phyloP scores from a whole-genome alignment of 345 rosid species.

The Ailanthus altissimus region DNA sequence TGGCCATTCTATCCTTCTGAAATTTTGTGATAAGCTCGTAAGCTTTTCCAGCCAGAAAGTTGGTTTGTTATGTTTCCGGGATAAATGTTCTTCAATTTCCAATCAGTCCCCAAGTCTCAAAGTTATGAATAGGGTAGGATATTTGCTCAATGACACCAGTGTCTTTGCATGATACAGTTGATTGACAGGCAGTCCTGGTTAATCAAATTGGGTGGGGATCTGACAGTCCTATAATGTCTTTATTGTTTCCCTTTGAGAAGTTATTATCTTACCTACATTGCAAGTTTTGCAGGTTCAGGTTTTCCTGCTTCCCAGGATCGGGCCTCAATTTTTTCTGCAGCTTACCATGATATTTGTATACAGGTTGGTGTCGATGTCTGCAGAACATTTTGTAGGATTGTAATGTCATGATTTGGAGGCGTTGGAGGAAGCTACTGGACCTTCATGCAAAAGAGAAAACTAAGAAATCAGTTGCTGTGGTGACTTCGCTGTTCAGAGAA shows the following conservation, averaged over 20 bases:
- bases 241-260: background rate
- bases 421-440: conserved; percentile 1
- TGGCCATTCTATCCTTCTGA: background rate
- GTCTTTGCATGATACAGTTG: conserved; percentile 8
- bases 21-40: background rate
- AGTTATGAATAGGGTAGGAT: background rate
- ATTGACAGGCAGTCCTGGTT: conserved; percentile 5
- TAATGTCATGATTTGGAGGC: background rate
- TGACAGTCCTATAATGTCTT: conserved; percentile 13
- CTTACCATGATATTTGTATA: conserved; percentile 44
- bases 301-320: conserved; percentile 45
- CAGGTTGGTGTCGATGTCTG: conserved; percentile 42
- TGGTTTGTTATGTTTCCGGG: background rate
- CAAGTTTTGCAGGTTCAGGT: conserved; percentile 48
- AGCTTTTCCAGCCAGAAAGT: background rate
- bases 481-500: background rate
- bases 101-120: background rate
- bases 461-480: background rate
- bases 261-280: conserved; percentile 29
- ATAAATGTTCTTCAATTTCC: background rate
- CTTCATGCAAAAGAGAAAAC: background rate
- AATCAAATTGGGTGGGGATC: background rate
- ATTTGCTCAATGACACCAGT: background rate
- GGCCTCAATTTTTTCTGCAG: conserved; percentile 34
- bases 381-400: conserved; percentile 31